Evolutionary conservation across 768 basidiomycete species (phyloP), one percentile per base, ranked within the genome.

Genomic region (Leccinum variicolor): DNA sequence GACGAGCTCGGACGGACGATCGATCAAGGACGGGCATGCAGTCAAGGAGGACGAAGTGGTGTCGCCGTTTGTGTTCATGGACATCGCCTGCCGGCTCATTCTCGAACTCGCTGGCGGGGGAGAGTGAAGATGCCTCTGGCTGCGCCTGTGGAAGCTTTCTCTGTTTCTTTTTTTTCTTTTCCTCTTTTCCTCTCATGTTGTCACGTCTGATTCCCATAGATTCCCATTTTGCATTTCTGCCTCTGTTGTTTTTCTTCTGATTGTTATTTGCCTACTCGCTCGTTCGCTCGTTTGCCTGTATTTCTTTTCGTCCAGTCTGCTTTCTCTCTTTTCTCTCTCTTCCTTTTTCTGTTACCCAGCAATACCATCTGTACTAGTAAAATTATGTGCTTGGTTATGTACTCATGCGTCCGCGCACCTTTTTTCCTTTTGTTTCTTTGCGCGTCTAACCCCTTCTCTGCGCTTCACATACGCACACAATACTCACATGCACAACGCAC

Each of bases 51-150:
- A 89, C 65, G 87, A 86, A 54, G 79, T 90, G 19, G 81, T 89
- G 25, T 86, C 85, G 53, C 97, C 97, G 11, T 98, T 93, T 74
- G 84, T 97, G 59, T 99, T 99, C 73, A 89, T 98, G 84, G 96
- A 99, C 72, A 86, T 95, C 29, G 93, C 97, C 6, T 97, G 94
- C 71, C 79, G 87, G 63, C 79, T 98, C 66, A 98, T 98, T 65
- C 81, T 97, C 50, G 94, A 98, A 77, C 80, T 98, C 62, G 96
- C 95, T 25, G 90, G 90, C 56, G 83, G 81, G 54, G 78, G 77
- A 52, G 77, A 79, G 36, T 79, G 54, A 67, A 19, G 6, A 6
- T 2, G 19, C 19, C 41, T 19, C 19, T 43, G 11, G 41, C 21
- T 43, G 19, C 41, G 41, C 19, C 11, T 10, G n/a, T 41, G 41